Conservation (phyloP, 345 rosid genomes). For the Fremontodendron californicum region DNA sequence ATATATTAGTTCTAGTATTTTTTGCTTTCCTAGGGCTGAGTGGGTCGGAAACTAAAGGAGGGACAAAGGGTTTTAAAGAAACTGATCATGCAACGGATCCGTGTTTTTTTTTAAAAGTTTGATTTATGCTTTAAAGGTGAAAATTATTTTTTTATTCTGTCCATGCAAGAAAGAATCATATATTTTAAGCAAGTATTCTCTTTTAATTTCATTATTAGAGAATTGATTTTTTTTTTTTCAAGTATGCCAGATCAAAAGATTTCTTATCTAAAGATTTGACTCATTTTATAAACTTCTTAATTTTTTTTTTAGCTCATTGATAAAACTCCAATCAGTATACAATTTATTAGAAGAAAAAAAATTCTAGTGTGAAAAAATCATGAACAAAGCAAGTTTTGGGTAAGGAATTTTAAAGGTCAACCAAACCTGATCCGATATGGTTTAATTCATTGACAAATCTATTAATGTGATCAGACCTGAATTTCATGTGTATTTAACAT, state of each 20-base stretch:
- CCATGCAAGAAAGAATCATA: background rate
- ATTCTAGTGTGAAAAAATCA: too few species aligned
- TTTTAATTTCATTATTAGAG: background rate
- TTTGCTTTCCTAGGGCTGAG: background rate
- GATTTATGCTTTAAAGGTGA: too few species aligned
- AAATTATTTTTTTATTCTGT: background rate
- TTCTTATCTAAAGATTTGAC: background rate
- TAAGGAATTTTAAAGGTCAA: too few species aligned
- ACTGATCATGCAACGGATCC: too few species aligned
- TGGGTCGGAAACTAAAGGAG: background rate
- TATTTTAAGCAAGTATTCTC: background rate
- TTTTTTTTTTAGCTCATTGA: background rate
- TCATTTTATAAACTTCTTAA: background rate
- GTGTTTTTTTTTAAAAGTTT: too few species aligned
- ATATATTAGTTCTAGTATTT: background rate
- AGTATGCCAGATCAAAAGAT: background rate
- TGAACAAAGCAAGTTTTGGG: too few species aligned
- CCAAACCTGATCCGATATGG: too few species aligned
- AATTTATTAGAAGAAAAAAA: too few species aligned
- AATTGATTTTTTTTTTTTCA: background rate
- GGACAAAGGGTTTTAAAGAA: background rate
- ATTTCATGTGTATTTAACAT: too few species aligned
- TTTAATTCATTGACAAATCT: too few species aligned
- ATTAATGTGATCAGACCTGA: too few species aligned
- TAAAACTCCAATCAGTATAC: too few species aligned